Base-by-base conservation (phyloP, 768 basidiomycete genomes). In the Pulveroboletus ravenelii region DNA sequence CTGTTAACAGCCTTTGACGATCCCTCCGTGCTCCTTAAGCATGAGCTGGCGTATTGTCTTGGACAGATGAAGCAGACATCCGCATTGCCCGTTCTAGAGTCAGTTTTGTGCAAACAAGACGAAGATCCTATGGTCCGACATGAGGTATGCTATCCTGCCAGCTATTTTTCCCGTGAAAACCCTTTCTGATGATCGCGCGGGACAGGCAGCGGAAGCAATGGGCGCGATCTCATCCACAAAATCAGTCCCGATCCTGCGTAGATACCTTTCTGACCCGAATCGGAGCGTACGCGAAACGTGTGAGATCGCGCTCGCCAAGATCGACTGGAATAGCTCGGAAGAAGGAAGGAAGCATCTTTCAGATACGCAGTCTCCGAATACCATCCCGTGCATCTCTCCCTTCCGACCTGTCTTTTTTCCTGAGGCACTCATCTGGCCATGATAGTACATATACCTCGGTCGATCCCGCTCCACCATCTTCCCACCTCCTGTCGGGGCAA, bases 71-170 rank as follows among this genome's bases (percentile, higher is more conserved):
- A 85, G 58, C 78, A 78, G 30, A 60, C 72, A 0, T 73, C 76
- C 3, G 96, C 95, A 0, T 73, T 98, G 10, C 85, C 92, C 6
- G 77, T 79, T 15, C 81, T 99, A 5, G 87, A 90, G 64, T 68
- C 73, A 3, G 89, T 94, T 5, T 77, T 99, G 34, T 74, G 78
- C 54, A 75, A 93, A 62, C 63, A 67, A 36, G 62, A 74, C 15
- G 86, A 94, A 65, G 88, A 95, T 67, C 85, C 92, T 0, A 99
- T 99, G 96, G 96, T 98, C 53, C 77, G 96, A 48, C 96, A 99
- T 72, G 96, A 99, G 79, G 92, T 89, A 58, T 51, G 74, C 59
- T 41, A 14, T 32, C 17, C 41, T 31, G 30, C n/a, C 29, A 5
- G 25, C 12, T 42, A 31, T 34, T n/a, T 25, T 27, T 47, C 35